phyloP scores from a whole-genome alignment of 2,329 filamentous ascomycete genomes.

The Raffaelea ambrosiae region DNA sequence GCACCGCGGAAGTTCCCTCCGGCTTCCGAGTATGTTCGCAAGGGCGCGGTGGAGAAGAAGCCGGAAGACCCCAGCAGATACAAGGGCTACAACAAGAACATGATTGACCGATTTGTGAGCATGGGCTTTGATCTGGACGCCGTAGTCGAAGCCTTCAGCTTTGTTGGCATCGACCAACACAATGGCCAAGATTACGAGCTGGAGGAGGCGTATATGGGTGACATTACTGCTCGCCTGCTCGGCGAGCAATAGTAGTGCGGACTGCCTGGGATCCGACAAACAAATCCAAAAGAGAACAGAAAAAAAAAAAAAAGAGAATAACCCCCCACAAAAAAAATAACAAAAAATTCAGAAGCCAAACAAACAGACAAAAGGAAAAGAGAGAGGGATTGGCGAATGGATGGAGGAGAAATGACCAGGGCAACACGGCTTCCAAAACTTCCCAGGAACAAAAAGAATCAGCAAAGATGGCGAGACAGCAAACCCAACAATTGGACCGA shows the following conservation, averaged over 20 bases:
- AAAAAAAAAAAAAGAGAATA: conserved; percentile 4
- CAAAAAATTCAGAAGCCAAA: not conserved
- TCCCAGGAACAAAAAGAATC: no score
- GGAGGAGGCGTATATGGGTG: conserved; percentile 85
- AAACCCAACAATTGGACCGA: no score
- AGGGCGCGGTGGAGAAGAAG: conserved; percentile 39
- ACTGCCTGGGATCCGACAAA: no score
- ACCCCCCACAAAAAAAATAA: no score
- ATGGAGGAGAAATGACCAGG: not conserved
- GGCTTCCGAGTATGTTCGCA: conserved; percentile 35
- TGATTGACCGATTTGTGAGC: conserved; percentile 73
- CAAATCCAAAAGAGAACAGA: no score
- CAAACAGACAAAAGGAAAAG: not conserved
- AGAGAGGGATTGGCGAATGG: not conserved
- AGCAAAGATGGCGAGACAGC: no score
- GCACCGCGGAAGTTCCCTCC: conserved; percentile 47
- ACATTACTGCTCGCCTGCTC: conserved; percentile 77
- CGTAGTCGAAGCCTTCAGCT: conserved; percentile 79
- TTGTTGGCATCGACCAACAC: conserved; percentile 71
- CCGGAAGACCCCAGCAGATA: conserved; percentile 56
- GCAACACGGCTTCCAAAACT: no score
- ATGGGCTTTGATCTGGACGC: conserved; percentile 88
- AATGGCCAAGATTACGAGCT: conserved; percentile 73
- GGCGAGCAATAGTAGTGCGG: conserved; percentile 71
- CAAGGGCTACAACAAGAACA: conserved; percentile 74